Conservation (phyloP, 305 asterid genomes). For the Solanum aculeatissimum region DNA sequence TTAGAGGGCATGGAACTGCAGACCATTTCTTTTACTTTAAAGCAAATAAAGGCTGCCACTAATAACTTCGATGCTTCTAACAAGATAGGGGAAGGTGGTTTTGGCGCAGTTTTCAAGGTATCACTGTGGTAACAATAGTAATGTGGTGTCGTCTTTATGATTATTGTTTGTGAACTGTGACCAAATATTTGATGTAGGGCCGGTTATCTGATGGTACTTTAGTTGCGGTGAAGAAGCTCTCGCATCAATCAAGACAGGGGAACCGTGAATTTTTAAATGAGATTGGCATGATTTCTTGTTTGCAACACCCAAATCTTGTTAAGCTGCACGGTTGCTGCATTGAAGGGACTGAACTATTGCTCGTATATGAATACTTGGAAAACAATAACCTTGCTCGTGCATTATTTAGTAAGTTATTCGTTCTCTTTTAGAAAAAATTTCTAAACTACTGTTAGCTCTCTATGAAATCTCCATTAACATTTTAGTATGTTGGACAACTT, state of each 20-base stretch:
- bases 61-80: slow-evolving; percentile 59
- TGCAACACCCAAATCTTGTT: slow-evolving; percentile 88
- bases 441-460: background rate
- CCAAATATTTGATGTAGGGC: slow-evolving; percentile 40
- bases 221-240: slow-evolving; percentile 90
- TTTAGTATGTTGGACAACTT: background rate
- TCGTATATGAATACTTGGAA: slow-evolving; percentile 87
- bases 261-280: slow-evolving; percentile 81
- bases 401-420: slow-evolving; percentile 39
- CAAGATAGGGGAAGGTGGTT: slow-evolving; percentile 97
- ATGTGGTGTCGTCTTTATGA: background rate
- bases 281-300: slow-evolving; percentile 82
- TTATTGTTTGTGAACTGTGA: slow-evolving; percentile 9
- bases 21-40: slow-evolving; percentile 61
- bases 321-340: slow-evolving; percentile 86
- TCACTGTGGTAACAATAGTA: background rate
- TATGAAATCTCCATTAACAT: background rate
- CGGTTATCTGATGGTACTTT: slow-evolving; percentile 59
- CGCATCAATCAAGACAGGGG: slow-evolving; percentile 80
- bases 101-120: slow-evolving; percentile 94
- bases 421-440: background rate
- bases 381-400: slow-evolving; percentile 85
- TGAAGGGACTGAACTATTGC: slow-evolving; percentile 75
- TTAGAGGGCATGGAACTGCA: slow-evolving; percentile 31
- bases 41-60: slow-evolving; percentile 80